These are phyloP conservation scores for Rauvolfia tetraphylla DNA, from an alignment of 257 asterid species.

Conservation along the genomic window DNA sequence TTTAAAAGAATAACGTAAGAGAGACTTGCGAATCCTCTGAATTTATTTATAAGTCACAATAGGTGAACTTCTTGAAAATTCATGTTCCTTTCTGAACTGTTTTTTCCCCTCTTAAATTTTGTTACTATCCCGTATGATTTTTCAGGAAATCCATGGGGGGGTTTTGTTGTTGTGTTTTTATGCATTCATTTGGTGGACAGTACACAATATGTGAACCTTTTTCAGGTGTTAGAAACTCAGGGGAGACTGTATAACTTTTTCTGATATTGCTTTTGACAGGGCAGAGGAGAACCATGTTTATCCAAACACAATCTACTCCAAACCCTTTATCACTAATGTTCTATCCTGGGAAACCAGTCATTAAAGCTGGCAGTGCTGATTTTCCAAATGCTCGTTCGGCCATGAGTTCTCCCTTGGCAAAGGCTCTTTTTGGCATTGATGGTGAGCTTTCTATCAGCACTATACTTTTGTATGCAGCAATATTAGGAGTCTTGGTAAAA, in stretches of 20 bases:
- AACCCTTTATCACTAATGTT: slow-evolving; percentile 94
- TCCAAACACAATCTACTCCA: slow-evolving; percentile 93
- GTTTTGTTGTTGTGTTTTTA: background rate
- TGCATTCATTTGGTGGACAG: background rate
- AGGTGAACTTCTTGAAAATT: background rate
- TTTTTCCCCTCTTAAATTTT: background rate
- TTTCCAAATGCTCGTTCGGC: slow-evolving; percentile 94
- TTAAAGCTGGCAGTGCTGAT: slow-evolving; percentile 84
- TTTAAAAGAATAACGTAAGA: background rate
- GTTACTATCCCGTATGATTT: background rate
- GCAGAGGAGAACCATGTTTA: slow-evolving; percentile 93
- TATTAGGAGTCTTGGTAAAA: background rate
- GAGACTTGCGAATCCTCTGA: background rate
- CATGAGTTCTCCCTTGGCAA: slow-evolving; percentile 86
- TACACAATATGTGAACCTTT: background rate
- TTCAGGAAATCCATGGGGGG: background rate
- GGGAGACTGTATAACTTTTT: background rate
- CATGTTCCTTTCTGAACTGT: background rate
- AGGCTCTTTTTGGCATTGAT: slow-evolving; percentile 74
- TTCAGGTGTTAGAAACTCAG: background rate
- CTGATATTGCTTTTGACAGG: slow-evolving; percentile 45
- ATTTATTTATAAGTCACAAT: background rate
- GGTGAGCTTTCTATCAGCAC: slow-evolving; percentile 37
- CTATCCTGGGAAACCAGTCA: slow-evolving; percentile 88
- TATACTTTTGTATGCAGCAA: background rate